Percentiles rank a stretch among this genome's conserved stretches.
phyloP scores from a whole-genome alignment of 2,329 filamentous ascomycete genomes.

The Alternaria triticina region DNA sequence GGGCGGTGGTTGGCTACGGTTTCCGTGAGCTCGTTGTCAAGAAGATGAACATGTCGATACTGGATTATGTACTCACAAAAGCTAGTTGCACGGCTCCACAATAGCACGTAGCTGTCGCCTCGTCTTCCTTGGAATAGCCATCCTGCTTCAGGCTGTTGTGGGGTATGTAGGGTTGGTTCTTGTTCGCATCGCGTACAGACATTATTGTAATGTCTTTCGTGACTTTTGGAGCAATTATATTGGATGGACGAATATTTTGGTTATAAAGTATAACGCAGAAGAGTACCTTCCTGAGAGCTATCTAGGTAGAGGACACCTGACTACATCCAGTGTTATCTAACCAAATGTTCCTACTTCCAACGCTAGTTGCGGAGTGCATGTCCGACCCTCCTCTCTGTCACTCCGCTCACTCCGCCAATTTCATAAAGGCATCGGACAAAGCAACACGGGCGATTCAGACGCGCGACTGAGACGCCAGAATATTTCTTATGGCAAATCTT shows the following conservation, averaged over 20 bases:
- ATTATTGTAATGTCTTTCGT: background rate
- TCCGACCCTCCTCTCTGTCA: background rate
- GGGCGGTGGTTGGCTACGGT: background rate
- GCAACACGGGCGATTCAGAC: background rate
- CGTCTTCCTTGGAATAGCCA: slow-evolving; percentile 16
- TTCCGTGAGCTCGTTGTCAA: too few relatives aligned
- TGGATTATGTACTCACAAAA: slow-evolving; percentile 20
- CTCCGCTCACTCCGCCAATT: background rate
- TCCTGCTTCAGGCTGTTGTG: background rate
- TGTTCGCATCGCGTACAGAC: background rate
- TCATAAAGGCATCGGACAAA: background rate
- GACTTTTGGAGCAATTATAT: too few relatives aligned
- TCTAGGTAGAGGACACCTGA: too few relatives aligned
- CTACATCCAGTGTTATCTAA: too few relatives aligned
- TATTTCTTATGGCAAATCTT: background rate
- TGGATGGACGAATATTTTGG: too few relatives aligned
- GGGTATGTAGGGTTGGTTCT: background rate
- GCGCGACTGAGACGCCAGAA: background rate
- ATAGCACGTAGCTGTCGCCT: slow-evolving; percentile 42
- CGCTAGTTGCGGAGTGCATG: too few relatives aligned
- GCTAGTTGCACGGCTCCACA: slow-evolving; percentile 38
- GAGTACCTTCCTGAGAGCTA: too few relatives aligned
- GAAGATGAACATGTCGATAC: too few relatives aligned
- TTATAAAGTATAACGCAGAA: too few relatives aligned
- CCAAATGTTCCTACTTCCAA: too few relatives aligned